Percentiles rank a stretch among this genome's conserved stretches.
Conservation (phyloP, 108 stramenopile genomes). For the Nannochloropsis granulata region DNA sequence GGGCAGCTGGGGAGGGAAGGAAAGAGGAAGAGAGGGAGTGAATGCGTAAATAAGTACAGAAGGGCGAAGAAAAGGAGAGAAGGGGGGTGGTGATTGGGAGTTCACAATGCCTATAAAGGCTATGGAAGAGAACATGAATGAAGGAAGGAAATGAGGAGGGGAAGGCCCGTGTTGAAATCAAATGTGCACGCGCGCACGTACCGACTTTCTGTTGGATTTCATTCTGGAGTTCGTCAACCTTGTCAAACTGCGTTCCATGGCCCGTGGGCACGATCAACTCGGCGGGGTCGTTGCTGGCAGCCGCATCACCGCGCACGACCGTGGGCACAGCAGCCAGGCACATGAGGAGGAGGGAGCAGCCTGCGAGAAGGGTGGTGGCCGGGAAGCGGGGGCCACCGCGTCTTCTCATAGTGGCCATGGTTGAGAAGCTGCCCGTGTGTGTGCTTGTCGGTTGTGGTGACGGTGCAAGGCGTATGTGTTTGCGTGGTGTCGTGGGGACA, state of each 20-base stretch:
- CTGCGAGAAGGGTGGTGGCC: background rate
- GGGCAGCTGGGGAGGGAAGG: background rate
- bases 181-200: background rate
- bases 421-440: too few species aligned
- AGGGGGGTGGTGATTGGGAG: background rate
- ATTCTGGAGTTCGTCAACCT: background rate
- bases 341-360: background rate
- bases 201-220: background rate
- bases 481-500: too few species aligned
- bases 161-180: background rate
- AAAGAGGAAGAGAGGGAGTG: background rate
- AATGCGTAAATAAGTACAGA: background rate
- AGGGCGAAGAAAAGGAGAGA: background rate
- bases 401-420: background rate
- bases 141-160: background rate
- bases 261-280: background rate
- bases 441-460: too few species aligned
- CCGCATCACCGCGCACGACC: background rate
- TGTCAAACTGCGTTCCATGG: background rate
- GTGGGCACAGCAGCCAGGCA: background rate
- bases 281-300: background rate
- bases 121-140: too few species aligned
- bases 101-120: too few species aligned
- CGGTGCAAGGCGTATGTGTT: too few species aligned
- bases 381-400: background rate